Conservation (phyloP, 73 alveolate species). For the Diophrys sp. region DNA sequence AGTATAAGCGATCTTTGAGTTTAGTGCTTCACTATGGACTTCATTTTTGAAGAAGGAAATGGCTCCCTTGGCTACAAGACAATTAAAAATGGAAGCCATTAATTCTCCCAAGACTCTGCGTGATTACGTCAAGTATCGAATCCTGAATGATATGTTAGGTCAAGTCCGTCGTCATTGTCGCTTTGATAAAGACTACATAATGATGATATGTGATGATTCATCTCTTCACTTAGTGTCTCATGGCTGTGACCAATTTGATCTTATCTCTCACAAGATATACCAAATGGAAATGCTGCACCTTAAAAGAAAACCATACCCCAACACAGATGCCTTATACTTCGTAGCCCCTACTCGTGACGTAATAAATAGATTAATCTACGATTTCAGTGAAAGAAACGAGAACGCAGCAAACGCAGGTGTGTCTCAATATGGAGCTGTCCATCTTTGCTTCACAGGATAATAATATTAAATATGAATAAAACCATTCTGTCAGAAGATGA, state of each 20-base stretch:
- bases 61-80: too few species aligned
- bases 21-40: too few species aligned
- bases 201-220: constrained; percentile 37
- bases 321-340: constrained; percentile 57
- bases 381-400: constrained; percentile 30
- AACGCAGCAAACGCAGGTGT: background rate
- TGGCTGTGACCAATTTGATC: constrained; percentile 43
- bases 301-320: constrained; percentile 32
- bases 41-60: too few species aligned
- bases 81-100: background rate
- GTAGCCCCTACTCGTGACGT: constrained; percentile 37
- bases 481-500: too few species aligned
- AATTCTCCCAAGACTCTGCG: constrained; percentile 19
- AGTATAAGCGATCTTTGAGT: too few species aligned
- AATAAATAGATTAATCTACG: constrained; percentile 17
- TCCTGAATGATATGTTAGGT: constrained; percentile 44
- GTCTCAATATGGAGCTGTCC: constrained; percentile 55
- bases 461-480: too few species aligned
- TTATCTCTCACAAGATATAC: constrained; percentile 27
- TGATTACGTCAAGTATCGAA: constrained; percentile 43
- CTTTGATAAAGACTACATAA: constrained; percentile 24
- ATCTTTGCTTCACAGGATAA: constrained; percentile 56
- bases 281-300: constrained; percentile 47
- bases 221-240: constrained; percentile 37
- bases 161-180: constrained; percentile 21